Percentiles rank a stretch among this genome's conserved stretches.
These are phyloP conservation scores for Lophium mytilinum DNA, from an alignment of 495 filamentous ascomycete species.

Conservation along the genomic window DNA sequence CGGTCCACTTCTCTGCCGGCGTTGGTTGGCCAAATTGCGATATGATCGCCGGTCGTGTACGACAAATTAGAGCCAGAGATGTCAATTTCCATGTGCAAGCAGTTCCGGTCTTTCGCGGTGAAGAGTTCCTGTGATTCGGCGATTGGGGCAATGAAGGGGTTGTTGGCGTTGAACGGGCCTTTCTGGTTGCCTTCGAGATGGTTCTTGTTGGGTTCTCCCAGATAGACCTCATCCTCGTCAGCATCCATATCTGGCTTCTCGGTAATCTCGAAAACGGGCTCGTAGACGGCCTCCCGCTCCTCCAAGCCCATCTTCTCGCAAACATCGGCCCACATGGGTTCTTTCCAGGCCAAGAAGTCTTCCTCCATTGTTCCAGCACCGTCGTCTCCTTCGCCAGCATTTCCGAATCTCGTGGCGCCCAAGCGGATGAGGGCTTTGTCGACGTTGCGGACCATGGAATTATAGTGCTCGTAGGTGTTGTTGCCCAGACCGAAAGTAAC, in stretches of 20 bases:
- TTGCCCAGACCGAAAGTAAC: constrained; percentile 94
- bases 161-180: constrained; percentile 92
- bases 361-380: constrained; percentile 99
- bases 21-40: constrained; percentile 97
- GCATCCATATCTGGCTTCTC: constrained; percentile 66
- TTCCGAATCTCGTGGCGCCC: constrained; percentile 75
- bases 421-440: constrained; percentile 69
- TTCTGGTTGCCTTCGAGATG: constrained; percentile 79
- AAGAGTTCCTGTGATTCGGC: constrained; percentile 85
- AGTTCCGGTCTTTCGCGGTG: constrained; percentile 86
- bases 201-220: constrained; percentile 94
- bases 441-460: constrained; percentile 92
- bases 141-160: constrained; percentile 95
- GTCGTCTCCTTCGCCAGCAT: constrained; percentile 92
- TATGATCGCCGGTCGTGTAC: constrained; percentile 95
- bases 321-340: constrained; percentile 93
- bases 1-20: constrained; percentile 86
- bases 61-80: constrained; percentile 75
- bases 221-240: constrained; percentile 81
- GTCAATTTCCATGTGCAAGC: constrained; percentile 93
- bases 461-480: constrained; percentile 99
- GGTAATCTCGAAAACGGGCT: constrained; percentile 77
- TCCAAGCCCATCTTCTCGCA: constrained; percentile 75
- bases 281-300: constrained; percentile 93
- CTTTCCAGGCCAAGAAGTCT: constrained; percentile 98